phyloP scores from a whole-genome alignment of 176 grass and related monocot genomes.

The Panicum miliaceum region DNA sequence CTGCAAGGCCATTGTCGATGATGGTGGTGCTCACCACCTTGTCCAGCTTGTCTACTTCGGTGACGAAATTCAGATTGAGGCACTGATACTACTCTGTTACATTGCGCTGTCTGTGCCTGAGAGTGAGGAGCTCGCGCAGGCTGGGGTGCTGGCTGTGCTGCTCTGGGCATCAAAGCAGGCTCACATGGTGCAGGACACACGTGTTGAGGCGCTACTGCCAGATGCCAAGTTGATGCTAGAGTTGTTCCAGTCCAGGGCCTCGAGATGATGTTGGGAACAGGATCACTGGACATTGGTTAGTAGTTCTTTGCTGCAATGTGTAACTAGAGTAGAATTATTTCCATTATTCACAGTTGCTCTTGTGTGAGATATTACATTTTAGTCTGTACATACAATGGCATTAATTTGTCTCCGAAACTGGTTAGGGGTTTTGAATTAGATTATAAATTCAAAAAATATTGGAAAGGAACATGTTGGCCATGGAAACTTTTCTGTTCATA shows the following conservation, averaged over 20 bases:
- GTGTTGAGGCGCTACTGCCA: conserved; percentile 64
- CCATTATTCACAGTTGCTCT: conserved; percentile 38
- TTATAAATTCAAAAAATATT: conserved; percentile 22
- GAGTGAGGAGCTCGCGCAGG: conserved; percentile 78
- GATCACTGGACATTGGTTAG: conserved; percentile 30
- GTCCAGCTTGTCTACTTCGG: conserved; percentile 88
- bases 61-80: conserved; percentile 78
- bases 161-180: conserved; percentile 90
- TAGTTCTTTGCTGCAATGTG: conserved; percentile 30
- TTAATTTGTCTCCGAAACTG: conserved; percentile 38
- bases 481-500: not conserved
- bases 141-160: conserved; percentile 68
- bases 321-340: conserved; percentile 46
- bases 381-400: conserved; percentile 40
- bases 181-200: conserved; percentile 70
- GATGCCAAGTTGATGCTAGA: conserved; percentile 66
- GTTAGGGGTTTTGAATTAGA: conserved; percentile 40
- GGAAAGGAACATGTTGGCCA: conserved; percentile 22
- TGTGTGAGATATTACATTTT: conserved; percentile 33
- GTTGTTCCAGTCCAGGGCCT: conserved; percentile 72
- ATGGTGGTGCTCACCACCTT: conserved; percentile 67
- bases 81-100: conserved; percentile 77
- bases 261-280: conserved; percentile 47
- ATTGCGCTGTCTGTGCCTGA: conserved; percentile 77
- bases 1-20: conserved; percentile 74